These are phyloP conservation scores for Phytophthora pisi DNA, from an alignment of 352 stramenopile species.

Conservation along the genomic window DNA sequence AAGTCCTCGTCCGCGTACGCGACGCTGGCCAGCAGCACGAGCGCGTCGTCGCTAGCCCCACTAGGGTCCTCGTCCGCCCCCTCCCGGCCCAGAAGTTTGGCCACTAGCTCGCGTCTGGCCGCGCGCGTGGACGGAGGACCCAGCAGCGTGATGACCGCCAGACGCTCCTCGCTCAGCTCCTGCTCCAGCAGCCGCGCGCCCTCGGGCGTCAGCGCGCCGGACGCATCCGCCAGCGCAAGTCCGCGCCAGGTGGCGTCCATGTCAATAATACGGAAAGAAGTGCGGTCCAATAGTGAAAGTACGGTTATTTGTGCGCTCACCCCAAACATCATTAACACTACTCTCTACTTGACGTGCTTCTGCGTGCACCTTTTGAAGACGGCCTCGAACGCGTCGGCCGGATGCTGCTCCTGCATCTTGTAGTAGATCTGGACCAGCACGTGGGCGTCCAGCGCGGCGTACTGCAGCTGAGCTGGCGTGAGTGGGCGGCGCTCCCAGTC, in stretches of 20 bases:
- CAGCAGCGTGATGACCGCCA: constrained; percentile 54
- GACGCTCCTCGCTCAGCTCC: constrained; percentile 55
- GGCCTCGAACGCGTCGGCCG: constrained; percentile 32
- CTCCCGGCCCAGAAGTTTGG: constrained; percentile 24
- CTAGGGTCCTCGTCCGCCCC: no score
- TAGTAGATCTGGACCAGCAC: constrained; percentile 69
- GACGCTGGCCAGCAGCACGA: constrained; percentile 52
- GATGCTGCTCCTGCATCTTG: constrained; percentile 52
- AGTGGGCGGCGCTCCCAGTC: constrained; percentile 79
- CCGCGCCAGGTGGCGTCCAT: constrained; percentile 59
- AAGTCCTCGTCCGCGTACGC: constrained; percentile 58
- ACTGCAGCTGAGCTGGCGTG: constrained; percentile 66
- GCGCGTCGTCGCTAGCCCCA: constrained; percentile 14
- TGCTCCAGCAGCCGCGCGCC: constrained; percentile 44
- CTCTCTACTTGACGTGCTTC: constrained; percentile 47
- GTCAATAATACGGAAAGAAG: constrained; percentile 1
- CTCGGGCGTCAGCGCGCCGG: constrained; percentile 39
- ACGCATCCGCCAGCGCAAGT: constrained; percentile 46
- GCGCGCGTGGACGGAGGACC: constrained; percentile 42
- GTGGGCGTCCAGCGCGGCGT: constrained; percentile 73
- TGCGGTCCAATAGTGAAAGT: neutral
- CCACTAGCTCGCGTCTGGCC: constrained; percentile 38
- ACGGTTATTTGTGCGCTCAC: neutral
- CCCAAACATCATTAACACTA: no score
- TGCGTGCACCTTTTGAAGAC: constrained; percentile 47